phyloP scores from a whole-genome alignment of 306 rosid genomes.

The Quercus variabilis region DNA sequence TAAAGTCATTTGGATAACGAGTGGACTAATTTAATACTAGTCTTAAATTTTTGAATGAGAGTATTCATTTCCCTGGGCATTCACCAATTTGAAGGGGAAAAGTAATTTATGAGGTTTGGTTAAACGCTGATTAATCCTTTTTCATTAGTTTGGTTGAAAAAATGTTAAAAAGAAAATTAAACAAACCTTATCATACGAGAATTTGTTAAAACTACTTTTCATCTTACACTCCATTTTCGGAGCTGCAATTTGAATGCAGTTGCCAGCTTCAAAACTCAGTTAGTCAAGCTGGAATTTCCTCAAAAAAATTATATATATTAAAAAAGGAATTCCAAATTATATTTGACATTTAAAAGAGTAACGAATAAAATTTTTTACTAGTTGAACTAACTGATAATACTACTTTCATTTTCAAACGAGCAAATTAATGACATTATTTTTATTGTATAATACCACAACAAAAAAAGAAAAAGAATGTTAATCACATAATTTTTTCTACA shows the following conservation, averaged over 20 bases:
- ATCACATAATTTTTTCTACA: no score
- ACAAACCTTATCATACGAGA: background rate
- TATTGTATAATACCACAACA: no score
- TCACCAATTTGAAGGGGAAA: background rate
- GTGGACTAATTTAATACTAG: background rate
- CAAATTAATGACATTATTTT: no score
- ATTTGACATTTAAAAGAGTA: background rate
- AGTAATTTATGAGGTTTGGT: no score
- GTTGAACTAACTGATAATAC: no score
- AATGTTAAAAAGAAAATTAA: background rate
- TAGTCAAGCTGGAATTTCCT: background rate
- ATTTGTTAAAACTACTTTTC: background rate
- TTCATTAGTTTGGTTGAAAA: no score
- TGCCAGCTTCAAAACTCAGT: background rate
- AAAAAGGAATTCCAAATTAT: background rate
- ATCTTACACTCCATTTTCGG: background rate
- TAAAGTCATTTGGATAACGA: background rate
- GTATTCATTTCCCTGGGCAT: background rate
- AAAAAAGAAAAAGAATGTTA: no score
- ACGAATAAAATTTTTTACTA: no score
- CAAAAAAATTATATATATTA: no score
- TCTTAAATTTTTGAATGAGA: background rate
- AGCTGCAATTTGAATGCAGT: background rate
- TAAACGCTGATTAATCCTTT: no score
- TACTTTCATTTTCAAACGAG: no score